Base-by-base conservation (phyloP, 768 basidiomycete species). In the Psilocybe cyanescens region DNA sequence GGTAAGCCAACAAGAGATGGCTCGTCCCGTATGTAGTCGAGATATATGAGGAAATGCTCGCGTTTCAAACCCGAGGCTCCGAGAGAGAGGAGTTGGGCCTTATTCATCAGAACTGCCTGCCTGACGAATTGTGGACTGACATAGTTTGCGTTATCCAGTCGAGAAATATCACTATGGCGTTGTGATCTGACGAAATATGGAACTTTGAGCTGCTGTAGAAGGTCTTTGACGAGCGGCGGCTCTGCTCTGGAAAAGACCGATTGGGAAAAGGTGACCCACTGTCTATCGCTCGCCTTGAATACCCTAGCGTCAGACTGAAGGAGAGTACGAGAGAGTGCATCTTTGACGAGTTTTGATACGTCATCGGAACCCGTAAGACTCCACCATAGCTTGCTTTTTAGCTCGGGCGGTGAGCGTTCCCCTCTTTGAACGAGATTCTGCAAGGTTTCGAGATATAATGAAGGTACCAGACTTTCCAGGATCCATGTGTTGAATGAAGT, bases 401-500 rank as follows among this genome's bases (percentile, higher is more conserved):
- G 59, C 3, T 2, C 19, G 12, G 16, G 28, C 8, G 29, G 11
- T 6, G 14, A 8, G 4, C 19, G n/a, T 33, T 14, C 14, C 31
- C 14, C n/a, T 3, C n/a, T 41, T 33, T 53, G 50, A 39, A 61
- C 14, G 17, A 70, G 49, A 44, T 65, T 62, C 28, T 76, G 75
- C 37, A 82, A 65, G 9, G 79, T 68, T n/a, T 63, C 70, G 16
- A 78, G 57, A 58, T 81, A 82, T 3, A 81, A 48, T 0, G 68
- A 68, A 0, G 80, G 78, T 1, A 78, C 64, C n/a, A 76, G 57
- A 0, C 61, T 55, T 1, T 72, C 63, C 1, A 81, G 68, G n/a
- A 83, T 68, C 79, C 81, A 82, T 11, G 66, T 65, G 61, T 83
- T 82, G 60, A 79, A 81, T 16, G 60, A 54, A 6, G 79, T 73